Evolutionary conservation across 495 filamentous ascomycete species (phyloP).

Genomic region (Usnea hakonensis): DNA sequence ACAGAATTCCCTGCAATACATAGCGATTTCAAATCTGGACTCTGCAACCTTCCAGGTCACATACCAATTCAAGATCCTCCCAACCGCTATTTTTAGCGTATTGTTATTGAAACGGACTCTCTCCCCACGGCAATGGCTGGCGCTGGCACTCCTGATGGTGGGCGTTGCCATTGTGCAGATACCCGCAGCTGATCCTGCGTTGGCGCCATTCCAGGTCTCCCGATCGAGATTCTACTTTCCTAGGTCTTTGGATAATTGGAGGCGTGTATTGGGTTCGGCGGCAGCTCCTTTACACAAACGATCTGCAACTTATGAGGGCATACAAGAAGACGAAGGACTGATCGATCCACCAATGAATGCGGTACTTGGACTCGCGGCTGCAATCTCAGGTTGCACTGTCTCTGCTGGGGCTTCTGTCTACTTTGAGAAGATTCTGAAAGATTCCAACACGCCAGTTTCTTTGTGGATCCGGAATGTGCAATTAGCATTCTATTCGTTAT

Average conservation of each 20-base stretch:
- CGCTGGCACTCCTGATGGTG: conserved; percentile 68
- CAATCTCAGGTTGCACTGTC: conserved; percentile 63
- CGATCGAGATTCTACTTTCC: conserved; percentile 57
- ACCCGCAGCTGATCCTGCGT: conserved; percentile 48
- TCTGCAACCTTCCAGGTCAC: conserved; percentile 88
- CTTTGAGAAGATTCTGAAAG: conserved; percentile 92
- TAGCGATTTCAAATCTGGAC: conserved; percentile 84
- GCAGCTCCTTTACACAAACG: conserved; percentile 50
- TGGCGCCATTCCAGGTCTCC: conserved; percentile 30
- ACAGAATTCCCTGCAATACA: conserved; percentile 86
- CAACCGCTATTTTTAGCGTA: conserved; percentile 82
- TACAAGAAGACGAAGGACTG: conserved; percentile 66
- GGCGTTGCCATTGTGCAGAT: conserved; percentile 87
- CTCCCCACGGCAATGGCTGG: conserved; percentile 63
- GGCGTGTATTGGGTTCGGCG: conserved; percentile 34
- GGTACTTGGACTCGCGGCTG: conserved; percentile 67
- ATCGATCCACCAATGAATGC: conserved; percentile 62
- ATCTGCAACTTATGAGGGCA: conserved; percentile 95
- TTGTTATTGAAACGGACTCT: conserved; percentile 63
- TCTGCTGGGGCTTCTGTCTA: conserved; percentile 83
- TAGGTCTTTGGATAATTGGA: conserved; percentile 56
- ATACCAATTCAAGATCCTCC: conserved; percentile 88
- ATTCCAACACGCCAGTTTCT: conserved; percentile 58
- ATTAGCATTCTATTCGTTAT: conserved; percentile 82
- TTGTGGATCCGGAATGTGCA: conserved; percentile 94